Conservation (phyloP, 2,329 filamentous ascomycete genomes). For the Emydomyces testavorans region DNA sequence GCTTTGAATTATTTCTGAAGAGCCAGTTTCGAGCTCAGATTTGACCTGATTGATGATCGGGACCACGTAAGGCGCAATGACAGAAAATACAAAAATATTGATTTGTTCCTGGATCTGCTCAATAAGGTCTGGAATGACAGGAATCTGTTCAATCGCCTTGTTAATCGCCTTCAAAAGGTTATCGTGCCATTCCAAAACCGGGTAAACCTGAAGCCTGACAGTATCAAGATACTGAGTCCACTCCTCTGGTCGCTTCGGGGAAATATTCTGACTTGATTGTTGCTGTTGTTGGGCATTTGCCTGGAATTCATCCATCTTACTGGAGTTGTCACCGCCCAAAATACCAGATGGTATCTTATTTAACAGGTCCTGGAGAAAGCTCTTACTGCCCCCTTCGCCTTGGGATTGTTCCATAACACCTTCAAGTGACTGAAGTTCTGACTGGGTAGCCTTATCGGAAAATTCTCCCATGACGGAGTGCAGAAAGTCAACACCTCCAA, state of each 20-base stretch:
- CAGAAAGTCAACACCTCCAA: constrained; percentile 87
- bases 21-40: constrained; percentile 72
- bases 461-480: constrained; percentile 73
- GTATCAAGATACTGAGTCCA: constrained; percentile 67
- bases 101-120: constrained; percentile 81
- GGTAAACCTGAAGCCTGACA: constrained; percentile 69
- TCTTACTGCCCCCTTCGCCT: constrained; percentile 54
- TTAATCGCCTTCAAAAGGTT: constrained; percentile 70
- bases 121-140: constrained; percentile 69
- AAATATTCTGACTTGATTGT: constrained; percentile 55
- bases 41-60: constrained; percentile 81
- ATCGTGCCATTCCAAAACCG: constrained; percentile 83
- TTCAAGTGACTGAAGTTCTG: constrained; percentile 79
- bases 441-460: constrained; percentile 81
- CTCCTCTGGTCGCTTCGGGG: constrained; percentile 69
- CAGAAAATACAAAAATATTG: constrained; percentile 80
- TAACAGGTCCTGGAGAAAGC: constrained; percentile 65
- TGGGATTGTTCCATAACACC: constrained; percentile 57
- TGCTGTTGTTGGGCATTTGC: constrained; percentile 61
- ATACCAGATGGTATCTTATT: constrained; percentile 71
- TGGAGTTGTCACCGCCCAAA: constrained; percentile 53
- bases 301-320: constrained; percentile 69
- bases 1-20: constrained; percentile 74
- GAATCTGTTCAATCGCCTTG: constrained; percentile 70
- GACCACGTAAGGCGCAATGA: constrained; percentile 77